A percentile compares a stretch with the other conserved stretches of the same genome.
Evolutionary conservation across 1,284 basidiomycete species (phyloP).

Genomic region (Volvariella volvacea): DNA sequence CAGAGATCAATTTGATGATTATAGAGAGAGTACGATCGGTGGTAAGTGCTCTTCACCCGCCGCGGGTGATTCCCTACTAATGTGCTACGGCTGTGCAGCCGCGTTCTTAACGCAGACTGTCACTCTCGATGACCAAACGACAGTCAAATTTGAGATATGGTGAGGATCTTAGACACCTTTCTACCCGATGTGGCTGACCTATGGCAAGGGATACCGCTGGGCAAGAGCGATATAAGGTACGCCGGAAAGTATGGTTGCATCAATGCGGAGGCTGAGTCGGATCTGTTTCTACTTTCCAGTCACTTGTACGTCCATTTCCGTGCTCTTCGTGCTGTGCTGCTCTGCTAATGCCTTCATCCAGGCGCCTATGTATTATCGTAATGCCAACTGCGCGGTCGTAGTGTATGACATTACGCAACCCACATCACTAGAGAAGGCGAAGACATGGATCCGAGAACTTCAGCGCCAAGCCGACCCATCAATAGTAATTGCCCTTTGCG

Average conservation of each 20-base stretch:
- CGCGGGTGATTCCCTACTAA: slow-evolving; percentile 10
- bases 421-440: slow-evolving; percentile 89
- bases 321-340: slow-evolving; percentile 7
- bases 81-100: slow-evolving; percentile 39
- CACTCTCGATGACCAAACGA: slow-evolving; percentile 81
- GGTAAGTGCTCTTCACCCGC: slow-evolving; percentile 34
- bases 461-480: slow-evolving; percentile 97
- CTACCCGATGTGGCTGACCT: slow-evolving; percentile 4
- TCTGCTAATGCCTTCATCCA: slow-evolving; percentile 21
- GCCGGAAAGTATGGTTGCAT: slow-evolving; percentile 15
- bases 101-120: slow-evolving; percentile 97
- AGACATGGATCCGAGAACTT: slow-evolving; percentile 93
- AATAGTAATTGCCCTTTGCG: slow-evolving; percentile 93
- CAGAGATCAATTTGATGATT: slow-evolving; percentile 97
- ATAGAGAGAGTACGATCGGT: slow-evolving; percentile 87
- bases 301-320: slow-evolving; percentile 41
- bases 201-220: slow-evolving; percentile 82
- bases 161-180: slow-evolving; percentile 28
- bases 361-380: slow-evolving; percentile 93
- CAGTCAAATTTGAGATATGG: slow-evolving; percentile 98
- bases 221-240: slow-evolving; percentile 87
- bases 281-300: slow-evolving; percentile 30
- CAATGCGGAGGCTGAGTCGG: background rate
- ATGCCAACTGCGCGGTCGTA: slow-evolving; percentile 83
- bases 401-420: slow-evolving; percentile 87